A percentile compares a stretch with the other conserved stretches of the same genome.
phyloP scores from a whole-genome alignment of 345 rosid species.

The Durio zibethinus region DNA sequence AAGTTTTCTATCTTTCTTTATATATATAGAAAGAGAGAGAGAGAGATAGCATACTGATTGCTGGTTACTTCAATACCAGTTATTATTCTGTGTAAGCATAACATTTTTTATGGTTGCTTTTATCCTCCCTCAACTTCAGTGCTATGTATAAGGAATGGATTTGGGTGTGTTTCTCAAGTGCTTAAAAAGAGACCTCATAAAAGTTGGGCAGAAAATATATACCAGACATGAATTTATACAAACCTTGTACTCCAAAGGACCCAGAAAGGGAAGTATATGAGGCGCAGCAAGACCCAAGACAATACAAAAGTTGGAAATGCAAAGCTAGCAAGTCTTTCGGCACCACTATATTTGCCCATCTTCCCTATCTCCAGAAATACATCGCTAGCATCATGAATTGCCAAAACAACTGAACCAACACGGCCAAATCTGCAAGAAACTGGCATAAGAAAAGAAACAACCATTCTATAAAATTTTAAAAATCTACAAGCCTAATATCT shows the following conservation, averaged over 20 bases:
- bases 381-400: constrained; percentile 95
- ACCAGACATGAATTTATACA: constrained; percentile 17
- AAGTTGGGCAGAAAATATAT: background rate
- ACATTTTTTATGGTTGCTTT: background rate
- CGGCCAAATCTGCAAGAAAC: constrained; percentile 69
- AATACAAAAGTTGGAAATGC: constrained; percentile 78
- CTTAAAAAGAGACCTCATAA: background rate
- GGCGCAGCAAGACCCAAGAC: constrained; percentile 87
- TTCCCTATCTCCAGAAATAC: constrained; percentile 91
- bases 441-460: constrained; percentile 5
- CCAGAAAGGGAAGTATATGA: constrained; percentile 95
- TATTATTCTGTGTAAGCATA: background rate
- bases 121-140: background rate
- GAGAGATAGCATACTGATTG: background rate
- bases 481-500: background rate
- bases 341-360: constrained; percentile 89
- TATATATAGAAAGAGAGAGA: background rate
- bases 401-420: constrained; percentile 86
- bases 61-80: background rate
- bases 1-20: background rate
- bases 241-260: constrained; percentile 99
- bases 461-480: background rate
- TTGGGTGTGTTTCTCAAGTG: background rate
- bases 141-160: background rate
- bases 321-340: constrained; percentile 69